phyloP scores from a whole-genome alignment of 1,139 yeast genomes.

The Saccharomyces uvarum region DNA sequence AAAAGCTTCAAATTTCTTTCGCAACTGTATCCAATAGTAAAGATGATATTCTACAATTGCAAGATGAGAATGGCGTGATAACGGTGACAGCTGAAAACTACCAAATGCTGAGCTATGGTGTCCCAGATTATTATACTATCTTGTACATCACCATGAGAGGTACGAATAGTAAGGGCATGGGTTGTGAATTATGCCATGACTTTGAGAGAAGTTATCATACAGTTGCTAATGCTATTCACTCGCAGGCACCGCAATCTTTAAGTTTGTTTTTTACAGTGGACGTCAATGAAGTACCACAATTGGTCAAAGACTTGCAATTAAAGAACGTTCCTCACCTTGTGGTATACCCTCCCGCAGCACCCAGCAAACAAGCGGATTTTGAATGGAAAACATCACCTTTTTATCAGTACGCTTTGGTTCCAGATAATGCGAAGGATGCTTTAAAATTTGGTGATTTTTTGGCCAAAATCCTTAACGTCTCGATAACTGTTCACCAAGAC shows the following conservation, averaged over 20 bases:
- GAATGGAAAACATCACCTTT: slow-evolving; percentile 29
- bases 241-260: slow-evolving; percentile 37
- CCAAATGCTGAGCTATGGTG: slow-evolving; percentile 26
- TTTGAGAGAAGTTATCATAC: slow-evolving; percentile 37
- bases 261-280: slow-evolving; percentile 48
- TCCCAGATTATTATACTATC: slow-evolving; percentile 39
- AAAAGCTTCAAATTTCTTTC: neutral
- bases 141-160: slow-evolving; percentile 40
- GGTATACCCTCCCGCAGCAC: slow-evolving; percentile 48
- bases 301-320: slow-evolving; percentile 39
- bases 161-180: slow-evolving; percentile 25
- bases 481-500: slow-evolving; percentile 38
- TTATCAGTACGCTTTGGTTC: slow-evolving; percentile 30
- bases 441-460: slow-evolving; percentile 48
- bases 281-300: slow-evolving; percentile 37
- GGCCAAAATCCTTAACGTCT: slow-evolving; percentile 39
- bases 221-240: slow-evolving; percentile 40
- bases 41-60: slow-evolving; percentile 8
- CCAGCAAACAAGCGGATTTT: slow-evolving; percentile 14
- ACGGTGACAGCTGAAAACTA: slow-evolving; percentile 31
- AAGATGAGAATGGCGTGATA: slow-evolving; percentile 25
- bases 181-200: slow-evolving; percentile 39
- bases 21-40: neutral
- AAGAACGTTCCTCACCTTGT: slow-evolving; percentile 55
- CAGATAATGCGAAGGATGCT: slow-evolving; percentile 25